phyloP scores from a whole-genome alignment of 768 basidiomycete genomes.

The Porpolomopsis calyptriformis region DNA sequence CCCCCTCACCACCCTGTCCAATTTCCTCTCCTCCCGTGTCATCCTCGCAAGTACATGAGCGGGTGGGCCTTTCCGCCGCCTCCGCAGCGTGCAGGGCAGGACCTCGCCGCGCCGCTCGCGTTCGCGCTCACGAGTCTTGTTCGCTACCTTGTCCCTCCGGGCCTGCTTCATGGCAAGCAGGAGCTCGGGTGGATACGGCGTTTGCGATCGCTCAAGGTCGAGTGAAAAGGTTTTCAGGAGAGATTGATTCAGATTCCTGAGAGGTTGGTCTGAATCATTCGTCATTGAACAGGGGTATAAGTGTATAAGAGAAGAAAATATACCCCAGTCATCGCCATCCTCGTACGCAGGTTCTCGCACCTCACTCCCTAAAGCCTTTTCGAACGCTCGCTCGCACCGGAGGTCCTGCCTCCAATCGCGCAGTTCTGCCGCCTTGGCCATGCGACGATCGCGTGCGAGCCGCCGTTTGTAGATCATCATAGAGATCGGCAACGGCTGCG shows the following conservation, averaged over 20 bases:
- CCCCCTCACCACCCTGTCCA: conserved; percentile 42
- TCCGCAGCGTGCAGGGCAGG: conserved; percentile 33
- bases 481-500: conserved; percentile 63
- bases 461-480: conserved; percentile 52
- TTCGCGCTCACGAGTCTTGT: conserved; percentile 51
- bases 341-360: conserved; percentile 9
- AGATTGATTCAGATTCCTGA: not conserved
- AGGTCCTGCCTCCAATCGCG: conserved; percentile 23
- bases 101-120: conserved; percentile 60
- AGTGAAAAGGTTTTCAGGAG: conserved; percentile 10
- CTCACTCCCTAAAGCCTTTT: conserved; percentile 17
- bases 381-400: conserved; percentile 26
- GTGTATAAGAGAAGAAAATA: conserved; percentile 13
- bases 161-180: conserved; percentile 42
- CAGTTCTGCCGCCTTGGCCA: conserved; percentile 24
- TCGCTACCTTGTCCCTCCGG: conserved; percentile 46
- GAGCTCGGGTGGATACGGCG: conserved; percentile 39
- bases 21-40: conserved; percentile 33
- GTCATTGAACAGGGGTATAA: not conserved
- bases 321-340: conserved; percentile 29
- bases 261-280: not conserved
- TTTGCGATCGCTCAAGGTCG: conserved; percentile 32
- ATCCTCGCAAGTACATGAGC: conserved; percentile 47
- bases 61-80: conserved; percentile 49
- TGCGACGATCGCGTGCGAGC: conserved; percentile 30